phyloP scores from a whole-genome alignment of 2,329 filamentous ascomycete species.

The Talaromyces piceae region DNA sequence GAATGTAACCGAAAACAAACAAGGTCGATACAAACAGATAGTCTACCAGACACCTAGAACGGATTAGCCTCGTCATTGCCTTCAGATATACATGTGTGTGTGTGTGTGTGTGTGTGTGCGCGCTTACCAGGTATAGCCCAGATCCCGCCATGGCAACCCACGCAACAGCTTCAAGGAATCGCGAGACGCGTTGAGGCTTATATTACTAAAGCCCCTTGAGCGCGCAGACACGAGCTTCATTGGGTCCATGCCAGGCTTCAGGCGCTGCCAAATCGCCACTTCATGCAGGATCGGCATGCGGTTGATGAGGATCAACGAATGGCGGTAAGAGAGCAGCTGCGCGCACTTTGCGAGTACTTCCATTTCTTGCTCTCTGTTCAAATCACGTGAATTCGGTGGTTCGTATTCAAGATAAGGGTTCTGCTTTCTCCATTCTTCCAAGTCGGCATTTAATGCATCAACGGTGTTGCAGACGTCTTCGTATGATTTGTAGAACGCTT shows the following conservation, averaged over 20 bases:
- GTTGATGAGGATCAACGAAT: constrained; percentile 90
- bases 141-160: constrained; percentile 89
- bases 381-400: constrained; percentile 80
- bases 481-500: constrained; percentile 75
- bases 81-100: background rate
- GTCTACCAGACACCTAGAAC: constrained; percentile 68
- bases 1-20: constrained; percentile 83
- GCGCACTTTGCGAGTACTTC: constrained; percentile 84
- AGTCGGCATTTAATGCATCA: constrained; percentile 72
- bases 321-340: constrained; percentile 91
- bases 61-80: background rate
- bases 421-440: constrained; percentile 86
- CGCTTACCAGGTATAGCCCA: constrained; percentile 84
- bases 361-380: constrained; percentile 69
- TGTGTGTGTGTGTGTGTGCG: no score
- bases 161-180: constrained; percentile 86
- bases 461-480: constrained; percentile 86
- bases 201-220: constrained; percentile 76
- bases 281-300: constrained; percentile 92
- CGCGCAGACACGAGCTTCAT: constrained; percentile 32
- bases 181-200: constrained; percentile 82
- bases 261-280: constrained; percentile 1
- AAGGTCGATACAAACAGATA: constrained; percentile 90
- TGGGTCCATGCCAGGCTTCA: constrained; percentile 63
- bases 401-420: constrained; percentile 70